phyloP scores from a whole-genome alignment of 768 basidiomycete genomes.

The Leccinum ochraceum region DNA sequence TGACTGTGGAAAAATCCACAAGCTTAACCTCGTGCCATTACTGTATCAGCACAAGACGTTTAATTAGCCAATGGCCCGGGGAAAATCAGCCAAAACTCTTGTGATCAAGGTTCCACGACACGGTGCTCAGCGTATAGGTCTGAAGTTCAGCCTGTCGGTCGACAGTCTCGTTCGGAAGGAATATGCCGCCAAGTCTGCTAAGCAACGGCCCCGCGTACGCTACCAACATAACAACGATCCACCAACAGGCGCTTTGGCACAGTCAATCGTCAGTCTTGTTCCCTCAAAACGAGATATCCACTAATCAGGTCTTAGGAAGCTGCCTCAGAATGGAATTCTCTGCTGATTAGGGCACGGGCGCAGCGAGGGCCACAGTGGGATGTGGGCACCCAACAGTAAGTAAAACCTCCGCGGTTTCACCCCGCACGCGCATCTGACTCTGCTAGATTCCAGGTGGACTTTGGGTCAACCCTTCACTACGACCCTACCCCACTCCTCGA shows the following conservation, averaged over 20 bases:
- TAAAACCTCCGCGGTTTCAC: conserved; percentile 11
- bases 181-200: conserved; percentile 51
- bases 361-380: conserved; percentile 88
- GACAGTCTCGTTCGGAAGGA: conserved; percentile 53
- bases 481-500: conserved; percentile 63
- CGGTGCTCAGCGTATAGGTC: conserved; percentile 70
- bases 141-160: conserved; percentile 61
- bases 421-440: neutral
- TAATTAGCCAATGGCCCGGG: conserved; percentile 30
- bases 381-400: conserved; percentile 82
- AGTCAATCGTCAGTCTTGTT: conserved; percentile 59
- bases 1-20: neutral
- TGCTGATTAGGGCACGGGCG: conserved; percentile 75
- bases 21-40: neutral
- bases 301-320: conserved; percentile 50
- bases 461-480: conserved; percentile 71
- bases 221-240: conserved; percentile 64
- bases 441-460: conserved; percentile 72
- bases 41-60: neutral
- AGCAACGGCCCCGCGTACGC: conserved; percentile 27
- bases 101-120: conserved; percentile 72
- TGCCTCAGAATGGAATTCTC: conserved; percentile 85
- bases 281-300: neutral
- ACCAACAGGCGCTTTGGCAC: conserved; percentile 43
- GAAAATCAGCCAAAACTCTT: conserved; percentile 55